phyloP scores from a whole-genome alignment of 331 rosid genomes.

The Malus hybrid region DNA sequence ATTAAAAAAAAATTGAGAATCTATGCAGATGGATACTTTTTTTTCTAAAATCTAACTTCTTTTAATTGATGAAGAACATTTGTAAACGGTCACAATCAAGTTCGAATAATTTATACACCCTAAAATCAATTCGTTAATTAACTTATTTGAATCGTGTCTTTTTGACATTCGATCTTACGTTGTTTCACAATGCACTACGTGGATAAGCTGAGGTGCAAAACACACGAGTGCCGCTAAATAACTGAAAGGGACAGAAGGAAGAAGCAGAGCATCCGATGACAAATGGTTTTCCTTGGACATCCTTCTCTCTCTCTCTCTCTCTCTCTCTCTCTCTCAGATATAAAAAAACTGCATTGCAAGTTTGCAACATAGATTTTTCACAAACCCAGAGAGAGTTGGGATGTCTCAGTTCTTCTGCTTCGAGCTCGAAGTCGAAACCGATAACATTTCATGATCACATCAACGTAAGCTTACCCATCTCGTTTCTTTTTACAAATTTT shows the following conservation, averaged over 20 bases:
- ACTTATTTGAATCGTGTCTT: no score
- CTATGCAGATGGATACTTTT: no score
- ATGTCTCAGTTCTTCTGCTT: slow-evolving; percentile 13
- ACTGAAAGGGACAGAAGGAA: slow-evolving; percentile 24
- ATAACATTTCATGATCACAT: not conserved
- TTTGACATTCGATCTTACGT: no score
- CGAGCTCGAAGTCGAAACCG: slow-evolving; percentile 17
- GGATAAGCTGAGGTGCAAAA: not conserved
- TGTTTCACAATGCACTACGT: not conserved
- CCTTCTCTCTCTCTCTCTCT: slow-evolving; percentile 16
- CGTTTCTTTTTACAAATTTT: not conserved
- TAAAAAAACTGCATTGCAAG: not conserved
- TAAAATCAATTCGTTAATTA: no score
- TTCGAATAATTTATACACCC: no score
- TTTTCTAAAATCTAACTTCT: no score
- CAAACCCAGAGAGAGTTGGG: slow-evolving; percentile 1
- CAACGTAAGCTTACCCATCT: slow-evolving; percentile 13
- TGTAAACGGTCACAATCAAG: no score
- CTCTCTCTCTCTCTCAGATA: slow-evolving; percentile 5
- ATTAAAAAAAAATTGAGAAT: no score
- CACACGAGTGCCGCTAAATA: not conserved
- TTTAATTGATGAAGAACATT: no score
- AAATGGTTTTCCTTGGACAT: slow-evolving; percentile 21
- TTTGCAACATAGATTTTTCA: slow-evolving; percentile 20
- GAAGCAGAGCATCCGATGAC: slow-evolving; percentile 37